Evolutionary conservation across 371 early-diverging fungal species (phyloP), one percentile per base, ranked within the genome.

Genomic region (Conidiobolus incongruus): DNA sequence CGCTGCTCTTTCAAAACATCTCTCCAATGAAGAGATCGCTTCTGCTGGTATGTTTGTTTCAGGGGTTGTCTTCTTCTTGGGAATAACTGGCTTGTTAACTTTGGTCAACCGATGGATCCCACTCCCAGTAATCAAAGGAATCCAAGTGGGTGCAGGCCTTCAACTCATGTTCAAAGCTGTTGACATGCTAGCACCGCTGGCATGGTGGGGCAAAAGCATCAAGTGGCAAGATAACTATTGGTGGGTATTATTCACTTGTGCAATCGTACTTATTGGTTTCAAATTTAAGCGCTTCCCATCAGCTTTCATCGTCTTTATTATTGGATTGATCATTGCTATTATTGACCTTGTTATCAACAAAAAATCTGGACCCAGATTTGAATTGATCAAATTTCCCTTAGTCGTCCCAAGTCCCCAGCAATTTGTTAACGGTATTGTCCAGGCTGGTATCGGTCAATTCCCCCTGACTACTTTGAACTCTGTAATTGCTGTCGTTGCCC

Each of bases 401-500:
- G 62, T 67, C 20, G 65, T 69, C 13, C 77, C 83, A 1, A 68
- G 74, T 3, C 61, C 66, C 22, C 51, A 59, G 22, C 75, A 83
- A 41, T 80, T 81, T 52, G 56, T 59, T 30, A 60, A 44, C 5
- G 87, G 83, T 5, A 75, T 86, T 50, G 46, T 77, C 20, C 74
- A 63, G 40, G 90, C 86, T 1, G 79, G 78, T 22, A 54, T 87
- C n/a, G 87, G 87, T 10, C 88, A 90, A 63, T 58, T 90, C 16
- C 87, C 91, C 4, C 56, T 90, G 41, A 87, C 87, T 10, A 52
- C 70, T 17, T 61, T 87, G 36, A 88, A 90, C 60, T 87, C 87
- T 13, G 83, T 82, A 5, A 70, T 86, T 46, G 87, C 86, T 2
- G 56, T 84, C 15, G 68, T 72, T 17, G 70, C 72, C 11, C 57